Conservation (phyloP, 352 stramenopile genomes). For the Globisporangium alternatum region DNA sequence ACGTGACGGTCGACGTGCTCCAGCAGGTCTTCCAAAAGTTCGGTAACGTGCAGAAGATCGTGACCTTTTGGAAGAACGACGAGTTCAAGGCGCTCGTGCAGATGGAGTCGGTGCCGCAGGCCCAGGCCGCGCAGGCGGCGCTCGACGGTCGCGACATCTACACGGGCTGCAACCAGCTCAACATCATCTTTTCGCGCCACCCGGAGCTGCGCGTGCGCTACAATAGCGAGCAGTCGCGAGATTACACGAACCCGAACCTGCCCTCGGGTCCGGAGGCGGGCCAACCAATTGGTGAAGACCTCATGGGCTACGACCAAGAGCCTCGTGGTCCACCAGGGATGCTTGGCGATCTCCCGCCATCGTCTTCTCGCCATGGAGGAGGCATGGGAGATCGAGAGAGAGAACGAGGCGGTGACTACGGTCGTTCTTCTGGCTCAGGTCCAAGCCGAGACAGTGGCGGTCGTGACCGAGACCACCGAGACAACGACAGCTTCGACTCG, state of each 20-base stretch:
- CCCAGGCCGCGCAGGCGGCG: constrained; percentile 58
- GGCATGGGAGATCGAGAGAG: neutral
- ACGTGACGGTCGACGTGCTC: constrained; percentile 76
- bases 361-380: constrained; percentile 7
- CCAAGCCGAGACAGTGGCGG: neutral
- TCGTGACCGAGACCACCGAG: constrained; percentile 4
- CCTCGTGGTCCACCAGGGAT: constrained; percentile 6
- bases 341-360: constrained; percentile 6
- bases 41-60: constrained; percentile 78
- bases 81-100: constrained; percentile 82
- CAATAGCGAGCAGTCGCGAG: constrained; percentile 70
- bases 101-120: constrained; percentile 74
- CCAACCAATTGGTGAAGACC: neutral
- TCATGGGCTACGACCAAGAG: constrained; percentile 18
- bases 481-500: constrained; percentile 8
- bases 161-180: constrained; percentile 82
- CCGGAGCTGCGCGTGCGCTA: constrained; percentile 67
- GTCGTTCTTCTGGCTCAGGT: neutral
- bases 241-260: constrained; percentile 79
- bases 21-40: constrained; percentile 87
- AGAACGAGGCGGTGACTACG: constrained; percentile 8
- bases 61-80: constrained; percentile 81
- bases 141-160: constrained; percentile 84
- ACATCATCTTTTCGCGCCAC: constrained; percentile 75
- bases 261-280: constrained; percentile 29